Base-by-base conservation (phyloP, 805 yeast genomes). In the Starmerella sirachaensis region DNA sequence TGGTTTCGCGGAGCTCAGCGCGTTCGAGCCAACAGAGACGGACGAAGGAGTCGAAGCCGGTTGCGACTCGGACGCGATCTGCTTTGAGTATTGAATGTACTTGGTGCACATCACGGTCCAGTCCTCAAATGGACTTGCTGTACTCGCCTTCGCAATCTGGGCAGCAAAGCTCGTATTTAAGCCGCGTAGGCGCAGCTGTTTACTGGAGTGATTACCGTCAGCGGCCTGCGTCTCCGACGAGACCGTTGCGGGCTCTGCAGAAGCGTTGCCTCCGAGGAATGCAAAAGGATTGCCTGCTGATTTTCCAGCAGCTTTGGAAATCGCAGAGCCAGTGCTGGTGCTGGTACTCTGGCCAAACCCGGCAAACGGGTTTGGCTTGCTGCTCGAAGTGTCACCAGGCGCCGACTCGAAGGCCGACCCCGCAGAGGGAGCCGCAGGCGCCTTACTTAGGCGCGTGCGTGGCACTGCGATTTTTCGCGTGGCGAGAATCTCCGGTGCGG, bases 401-500 rank as follows among this genome's bases (percentile, higher is more conserved):
- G 29, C 13, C 1, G 39, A 12, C 11, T n/a, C 18, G 20, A 35
- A 19, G 5, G 38, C 6, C 22, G 25, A 18, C 17, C 20, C 10
- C n/a, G 40, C 40, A 7, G 24, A 18, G 12, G 40, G 42, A 17
- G 41, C 22, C 4, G 35, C 33, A 6, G 38, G 24, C 10, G 18
- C 18, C 18, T 17, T 10, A 21, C 12, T 17, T 6, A 33, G 35
- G 20, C 48, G 35, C 26, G 47, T 19, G 12, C 53, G 45, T 21
- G 54, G 45, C 51, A 69, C 64, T 19, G 81, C 69, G 40, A 82
- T 79, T 61, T 74, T 78, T 51, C 95, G 66, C 39, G 61, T 67
- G 19, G 84, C 71, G 69, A 84, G 57, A 5, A 72, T 75, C 5
- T 66, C 74, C 3, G 70, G 64, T 1, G 80, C 65, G 0, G 93